A percentile compares a stretch with the other conserved stretches of the same genome.
phyloP scores from a whole-genome alignment of 768 basidiomycete species.

The Tricholoma matsutake region DNA sequence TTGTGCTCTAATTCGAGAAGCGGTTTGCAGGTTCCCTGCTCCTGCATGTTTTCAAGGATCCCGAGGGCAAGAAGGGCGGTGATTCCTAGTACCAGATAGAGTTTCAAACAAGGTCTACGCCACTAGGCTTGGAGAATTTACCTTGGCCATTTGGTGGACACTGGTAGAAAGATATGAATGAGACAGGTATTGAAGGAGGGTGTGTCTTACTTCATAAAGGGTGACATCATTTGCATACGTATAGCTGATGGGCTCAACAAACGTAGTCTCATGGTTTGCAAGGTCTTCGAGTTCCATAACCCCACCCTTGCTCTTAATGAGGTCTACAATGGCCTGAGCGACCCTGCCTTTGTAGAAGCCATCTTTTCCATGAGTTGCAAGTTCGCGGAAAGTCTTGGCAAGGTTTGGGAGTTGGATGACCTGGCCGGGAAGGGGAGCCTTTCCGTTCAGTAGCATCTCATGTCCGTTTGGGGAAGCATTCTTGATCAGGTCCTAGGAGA shows the following conservation, averaged over 20 bases:
- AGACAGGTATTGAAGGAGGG: background rate
- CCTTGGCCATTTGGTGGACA: constrained; percentile 98
- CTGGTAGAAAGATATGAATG: constrained; percentile 33
- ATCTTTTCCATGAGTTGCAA: constrained; percentile 80
- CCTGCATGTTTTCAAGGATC: constrained; percentile 84
- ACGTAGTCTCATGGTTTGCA: constrained; percentile 70
- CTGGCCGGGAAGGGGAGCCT: constrained; percentile 83
- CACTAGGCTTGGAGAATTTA: constrained; percentile 3
- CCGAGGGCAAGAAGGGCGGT: constrained; percentile 92
- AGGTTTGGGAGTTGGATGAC: constrained; percentile 79
- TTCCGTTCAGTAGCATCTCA: constrained; percentile 85
- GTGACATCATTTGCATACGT: constrained; percentile 85
- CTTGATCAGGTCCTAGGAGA: constrained; percentile 57
- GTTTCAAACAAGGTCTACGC: constrained; percentile 4
- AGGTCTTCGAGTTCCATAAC: constrained; percentile 95
- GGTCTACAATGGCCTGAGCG: constrained; percentile 84
- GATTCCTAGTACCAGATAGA: constrained; percentile 47
- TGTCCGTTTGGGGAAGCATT: constrained; percentile 80
- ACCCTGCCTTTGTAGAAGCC: constrained; percentile 94
- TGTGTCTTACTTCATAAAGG: constrained; percentile 74
- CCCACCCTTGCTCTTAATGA: constrained; percentile 84
- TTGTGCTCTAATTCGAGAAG: constrained; percentile 86
- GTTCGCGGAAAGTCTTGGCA: constrained; percentile 76
- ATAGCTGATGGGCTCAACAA: constrained; percentile 90
- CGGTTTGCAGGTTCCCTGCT: constrained; percentile 62